Percentiles rank a stretch among this genome's conserved stretches.
These are phyloP conservation scores for Coemansia sp. DNA, from an alignment of 192 early-diverging fungal genomes.

Conservation along the genomic window DNA sequence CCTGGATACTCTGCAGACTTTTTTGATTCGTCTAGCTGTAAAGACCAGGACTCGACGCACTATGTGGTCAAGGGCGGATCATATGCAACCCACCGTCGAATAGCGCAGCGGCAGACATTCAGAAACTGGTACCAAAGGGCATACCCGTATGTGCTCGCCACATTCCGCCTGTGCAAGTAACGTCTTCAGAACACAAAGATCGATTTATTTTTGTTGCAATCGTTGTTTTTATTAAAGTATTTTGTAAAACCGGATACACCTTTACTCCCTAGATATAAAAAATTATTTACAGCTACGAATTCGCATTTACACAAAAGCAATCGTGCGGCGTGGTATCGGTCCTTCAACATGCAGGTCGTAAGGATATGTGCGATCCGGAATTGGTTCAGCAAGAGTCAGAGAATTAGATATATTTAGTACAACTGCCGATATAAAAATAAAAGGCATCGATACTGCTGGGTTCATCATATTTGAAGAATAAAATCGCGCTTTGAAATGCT, in stretches of 20 bases:
- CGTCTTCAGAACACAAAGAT: no score
- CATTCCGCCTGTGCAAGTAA: constrained; percentile 72
- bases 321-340: constrained; percentile 23
- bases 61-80: constrained; percentile 77
- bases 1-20: constrained; percentile 91
- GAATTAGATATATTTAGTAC: not conserved
- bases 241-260: no score
- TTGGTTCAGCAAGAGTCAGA: not conserved
- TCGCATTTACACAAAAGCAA: constrained; percentile 19
- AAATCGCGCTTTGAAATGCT: not conserved
- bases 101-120: constrained; percentile 70
- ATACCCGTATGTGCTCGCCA: constrained; percentile 83
- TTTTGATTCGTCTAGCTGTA: constrained; percentile 65
- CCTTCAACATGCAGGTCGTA: constrained; percentile 33
- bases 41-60: constrained; percentile 60
- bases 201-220: no score
- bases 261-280: no score
- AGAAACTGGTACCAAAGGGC: constrained; percentile 89
- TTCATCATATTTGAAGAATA: not conserved
- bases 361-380: constrained; percentile 25
- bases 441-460: not conserved
- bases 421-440: constrained; percentile 6
- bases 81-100: constrained; percentile 82
- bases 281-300: no score
- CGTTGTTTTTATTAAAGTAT: no score